phyloP scores from a whole-genome alignment of 2,329 filamentous ascomycete species.

The Plectosphaerella plurivora region DNA sequence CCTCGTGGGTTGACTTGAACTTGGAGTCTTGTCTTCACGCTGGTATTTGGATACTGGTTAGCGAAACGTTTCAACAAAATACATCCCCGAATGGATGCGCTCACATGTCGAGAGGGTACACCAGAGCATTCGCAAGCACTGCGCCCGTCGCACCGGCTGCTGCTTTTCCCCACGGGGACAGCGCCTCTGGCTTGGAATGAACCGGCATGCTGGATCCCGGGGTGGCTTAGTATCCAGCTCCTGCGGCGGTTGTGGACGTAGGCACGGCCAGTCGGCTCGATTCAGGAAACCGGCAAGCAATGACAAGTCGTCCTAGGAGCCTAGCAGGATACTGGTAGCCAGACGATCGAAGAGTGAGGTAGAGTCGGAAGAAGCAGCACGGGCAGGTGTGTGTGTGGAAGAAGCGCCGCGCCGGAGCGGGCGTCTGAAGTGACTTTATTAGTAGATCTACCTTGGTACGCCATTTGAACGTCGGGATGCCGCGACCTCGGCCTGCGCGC shows the following conservation, averaged over 20 bases:
- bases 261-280: too few relatives aligned
- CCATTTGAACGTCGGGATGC: too few relatives aligned
- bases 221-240: background rate
- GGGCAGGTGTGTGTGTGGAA: too few relatives aligned
- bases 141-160: slow-evolving; percentile 90
- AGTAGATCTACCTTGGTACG: too few relatives aligned
- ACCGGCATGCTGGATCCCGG: slow-evolving; percentile 35
- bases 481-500: too few relatives aligned
- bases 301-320: too few relatives aligned
- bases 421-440: too few relatives aligned
- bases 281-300: too few relatives aligned
- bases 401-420: too few relatives aligned
- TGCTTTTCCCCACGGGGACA: slow-evolving; percentile 91
- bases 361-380: too few relatives aligned
- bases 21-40: slow-evolving; percentile 93
- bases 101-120: slow-evolving; percentile 96
- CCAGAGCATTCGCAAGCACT: slow-evolving; percentile 88
- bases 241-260: background rate
- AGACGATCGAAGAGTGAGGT: too few relatives aligned
- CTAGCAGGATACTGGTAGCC: too few relatives aligned
- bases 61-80: background rate
- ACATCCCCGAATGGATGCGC: slow-evolving; percentile 24
- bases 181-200: slow-evolving; percentile 60
- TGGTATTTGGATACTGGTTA: slow-evolving; percentile 28
- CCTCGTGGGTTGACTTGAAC: slow-evolving; percentile 69